A percentile compares a stretch with the other conserved stretches of the same genome.
Conservation (phyloP, 257 asterid species). For the Marsdenia floribunda region DNA sequence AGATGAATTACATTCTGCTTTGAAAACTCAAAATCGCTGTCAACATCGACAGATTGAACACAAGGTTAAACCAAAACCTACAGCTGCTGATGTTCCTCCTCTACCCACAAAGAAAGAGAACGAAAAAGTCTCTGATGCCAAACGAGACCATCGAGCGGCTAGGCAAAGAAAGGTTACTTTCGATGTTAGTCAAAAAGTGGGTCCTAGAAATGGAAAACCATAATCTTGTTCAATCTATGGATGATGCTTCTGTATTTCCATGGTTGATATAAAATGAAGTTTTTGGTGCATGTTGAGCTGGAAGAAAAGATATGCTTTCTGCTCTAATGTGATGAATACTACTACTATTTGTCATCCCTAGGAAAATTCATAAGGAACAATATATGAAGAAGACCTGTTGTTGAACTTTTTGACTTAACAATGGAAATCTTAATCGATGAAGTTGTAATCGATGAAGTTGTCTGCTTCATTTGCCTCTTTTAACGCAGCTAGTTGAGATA, state of each 20-base stretch:
- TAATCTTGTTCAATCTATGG: slow-evolving; percentile 12
- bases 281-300: neutral
- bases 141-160: slow-evolving; percentile 25
- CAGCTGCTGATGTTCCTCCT: slow-evolving; percentile 29
- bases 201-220: slow-evolving; percentile 15
- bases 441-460: too few species aligned
- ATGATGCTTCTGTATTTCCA: slow-evolving; percentile 3
- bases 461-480: too few species aligned
- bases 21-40: slow-evolving; percentile 27
- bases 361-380: neutral
- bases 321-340: neutral
- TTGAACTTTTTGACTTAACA: too few species aligned
- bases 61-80: slow-evolving; percentile 42
- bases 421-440: too few species aligned
- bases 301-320: neutral
- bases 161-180: slow-evolving; percentile 25
- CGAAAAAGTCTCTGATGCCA: slow-evolving; percentile 25
- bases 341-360: neutral
- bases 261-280: neutral
- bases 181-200: slow-evolving; percentile 27
- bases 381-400: too few species aligned
- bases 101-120: slow-evolving; percentile 21
- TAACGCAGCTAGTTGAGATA: too few species aligned
- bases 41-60: slow-evolving; percentile 46
- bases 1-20: slow-evolving; percentile 34